Percentiles rank a stretch among this genome's conserved stretches.
Conservation (phyloP, 805 yeast genomes). For the Candida awuae region DNA sequence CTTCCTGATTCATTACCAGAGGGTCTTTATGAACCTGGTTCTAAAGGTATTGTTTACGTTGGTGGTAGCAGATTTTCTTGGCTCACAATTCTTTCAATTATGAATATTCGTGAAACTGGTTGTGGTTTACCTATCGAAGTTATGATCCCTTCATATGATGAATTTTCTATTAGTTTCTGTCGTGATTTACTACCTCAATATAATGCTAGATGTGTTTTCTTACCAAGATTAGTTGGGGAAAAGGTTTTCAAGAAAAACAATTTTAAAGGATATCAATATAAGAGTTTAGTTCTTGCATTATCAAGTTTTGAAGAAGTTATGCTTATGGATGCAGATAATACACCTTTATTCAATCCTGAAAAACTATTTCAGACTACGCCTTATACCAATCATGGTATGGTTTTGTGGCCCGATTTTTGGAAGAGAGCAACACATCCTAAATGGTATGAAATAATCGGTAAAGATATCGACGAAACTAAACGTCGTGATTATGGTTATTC, state of each 20-base stretch:
- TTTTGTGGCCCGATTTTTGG: slow-evolving; percentile 70
- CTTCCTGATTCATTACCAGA: no score
- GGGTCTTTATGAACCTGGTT: no score
- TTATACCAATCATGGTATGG: slow-evolving; percentile 41
- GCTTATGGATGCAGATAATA: slow-evolving; percentile 36
- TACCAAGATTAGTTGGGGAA: slow-evolving; percentile 52
- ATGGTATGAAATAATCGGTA: slow-evolving; percentile 43
- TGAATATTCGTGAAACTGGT: slow-evolving; percentile 53
- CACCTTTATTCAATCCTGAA: slow-evolving; percentile 33
- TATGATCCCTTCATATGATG: slow-evolving; percentile 61
- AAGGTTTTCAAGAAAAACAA: slow-evolving; percentile 52
- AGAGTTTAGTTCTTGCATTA: slow-evolving; percentile 27
- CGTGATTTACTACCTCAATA: slow-evolving; percentile 47
- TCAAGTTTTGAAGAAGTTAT: slow-evolving; percentile 38
- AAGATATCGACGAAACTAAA: slow-evolving; percentile 24
- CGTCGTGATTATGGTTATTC: slow-evolving; percentile 6
- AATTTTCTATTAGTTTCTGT: slow-evolving; percentile 65
- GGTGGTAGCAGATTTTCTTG: slow-evolving; percentile 77
- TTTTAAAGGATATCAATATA: slow-evolving; percentile 16
- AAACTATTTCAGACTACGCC: slow-evolving; percentile 30
- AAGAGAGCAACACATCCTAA: slow-evolving; percentile 53
- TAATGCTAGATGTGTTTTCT: slow-evolving; percentile 56
- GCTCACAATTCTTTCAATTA: slow-evolving; percentile 55
- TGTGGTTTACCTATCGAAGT: slow-evolving; percentile 72
- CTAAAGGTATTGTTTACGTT: slow-evolving; percentile 63